Base-by-base conservation (phyloP, 73 alveolate species). In the Uronychia setigera region DNA sequence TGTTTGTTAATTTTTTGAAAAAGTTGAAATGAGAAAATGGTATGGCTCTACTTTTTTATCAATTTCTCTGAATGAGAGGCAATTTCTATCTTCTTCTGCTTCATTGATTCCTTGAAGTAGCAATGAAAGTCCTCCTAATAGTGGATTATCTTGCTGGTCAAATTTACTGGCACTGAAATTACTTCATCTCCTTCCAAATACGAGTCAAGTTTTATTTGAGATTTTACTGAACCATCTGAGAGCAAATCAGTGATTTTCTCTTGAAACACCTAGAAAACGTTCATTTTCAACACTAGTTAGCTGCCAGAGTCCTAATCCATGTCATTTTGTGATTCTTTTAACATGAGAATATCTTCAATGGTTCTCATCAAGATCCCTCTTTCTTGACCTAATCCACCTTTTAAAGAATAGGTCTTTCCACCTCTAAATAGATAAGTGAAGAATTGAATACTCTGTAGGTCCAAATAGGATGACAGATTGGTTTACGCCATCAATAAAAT, bases 401-500 rank as follows among this genome's bases (percentile, higher is more conserved):
- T 90, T 26, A 90, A 76, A 9, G 95, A 86, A 83, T 35, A 90
- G 31, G 93, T 85, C 74, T 90, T 90, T 0, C 95, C 95, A 13
- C 82, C 80, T 46, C 67, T 46, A 46, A 19, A n/a, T n/a, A n/a
- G n/a, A n/a, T n/a, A n/a, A 46, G 67, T 46, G n/a, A 46, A 46
- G n/a, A 11, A 11, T 19, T 19, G 19, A 46, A 46, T 46, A 46
- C 80, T 83, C 94, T 1, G 94, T 60, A 28, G 94, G 91, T 1
- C 94, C 94, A 59, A 88, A 88, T 33, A 88, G 60, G 29, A 88
- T 9, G 33, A 88, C 76, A 11, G 82, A 77, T 27, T 78, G 78
- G 46, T 32, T 67, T 32, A n/a, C 27, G 1, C 91, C 91, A 31
- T 60, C 86, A 32, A 85, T 32, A 34, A 85, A 77, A 74, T 26